phyloP scores from a whole-genome alignment of 2,329 filamentous ascomycete species.

The Stagonosporopsis chrysanthemi region DNA sequence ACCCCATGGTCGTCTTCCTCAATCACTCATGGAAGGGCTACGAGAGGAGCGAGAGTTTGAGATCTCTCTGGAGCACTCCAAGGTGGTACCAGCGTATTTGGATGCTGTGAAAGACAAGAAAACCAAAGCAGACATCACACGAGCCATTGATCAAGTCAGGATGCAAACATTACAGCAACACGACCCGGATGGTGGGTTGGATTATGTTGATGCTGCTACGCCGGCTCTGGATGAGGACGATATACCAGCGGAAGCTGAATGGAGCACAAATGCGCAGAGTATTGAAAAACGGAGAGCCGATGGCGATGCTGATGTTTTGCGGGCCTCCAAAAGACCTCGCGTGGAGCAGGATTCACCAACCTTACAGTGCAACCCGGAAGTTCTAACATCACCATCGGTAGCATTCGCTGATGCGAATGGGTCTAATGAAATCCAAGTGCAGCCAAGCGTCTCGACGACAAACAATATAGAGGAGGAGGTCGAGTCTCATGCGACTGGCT shows the following conservation, averaged over 20 bases:
- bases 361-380: not conserved
- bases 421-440: not conserved
- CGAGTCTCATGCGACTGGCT: not conserved
- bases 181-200: constrained; percentile 2
- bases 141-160: constrained; percentile 10
- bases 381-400: constrained; percentile 1
- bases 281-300: constrained; percentile 9
- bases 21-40: constrained; percentile 36
- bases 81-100: constrained; percentile 19
- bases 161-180: constrained; percentile 7
- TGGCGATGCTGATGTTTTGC: not conserved
- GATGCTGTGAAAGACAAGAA: constrained; percentile 13
- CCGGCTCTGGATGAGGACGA: not conserved
- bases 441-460: not conserved
- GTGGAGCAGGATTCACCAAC: not conserved
- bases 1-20: constrained; percentile 34
- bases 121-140: not conserved
- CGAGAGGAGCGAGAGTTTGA: constrained; percentile 30
- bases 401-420: not conserved
- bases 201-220: not conserved
- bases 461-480: not conserved
- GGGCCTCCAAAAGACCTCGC: constrained; percentile 3
- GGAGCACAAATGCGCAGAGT: not conserved
- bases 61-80: constrained; percentile 30
- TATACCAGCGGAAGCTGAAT: not conserved